phyloP scores from a whole-genome alignment of 2,329 filamentous ascomycete species.

The Talaromyces sp. region DNA sequence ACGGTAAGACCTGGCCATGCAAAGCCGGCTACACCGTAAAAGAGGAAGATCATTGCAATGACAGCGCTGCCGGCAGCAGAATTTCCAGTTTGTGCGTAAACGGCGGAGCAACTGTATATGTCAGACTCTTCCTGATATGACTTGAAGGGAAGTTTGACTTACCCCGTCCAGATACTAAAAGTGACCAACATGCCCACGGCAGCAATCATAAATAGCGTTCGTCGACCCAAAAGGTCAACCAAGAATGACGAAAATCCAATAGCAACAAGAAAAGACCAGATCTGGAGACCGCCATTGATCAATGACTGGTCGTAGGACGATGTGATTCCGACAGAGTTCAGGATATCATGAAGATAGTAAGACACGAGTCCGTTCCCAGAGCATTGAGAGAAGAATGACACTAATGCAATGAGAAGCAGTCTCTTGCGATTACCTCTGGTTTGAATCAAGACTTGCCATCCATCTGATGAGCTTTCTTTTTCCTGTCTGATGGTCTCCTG shows the following conservation, averaged over 20 bases:
- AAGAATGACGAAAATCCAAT: not conserved
- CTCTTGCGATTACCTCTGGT: not conserved
- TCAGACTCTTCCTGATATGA: not conserved
- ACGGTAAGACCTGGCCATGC: constrained; percentile 29
- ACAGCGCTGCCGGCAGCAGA: constrained; percentile 19
- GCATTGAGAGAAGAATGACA: not conserved
- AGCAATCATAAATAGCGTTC: not conserved
- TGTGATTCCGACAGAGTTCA: constrained; percentile 58
- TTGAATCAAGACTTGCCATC: constrained; percentile 51
- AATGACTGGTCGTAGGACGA: constrained; percentile 35
- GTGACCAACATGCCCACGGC: not conserved
- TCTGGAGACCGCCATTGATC: constrained; percentile 16
- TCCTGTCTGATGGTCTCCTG: constrained; percentile 45
- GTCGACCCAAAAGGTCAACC: not conserved
- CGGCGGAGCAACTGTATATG: constrained; percentile 7
- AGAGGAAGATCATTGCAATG: constrained; percentile 19
- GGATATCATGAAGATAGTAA: constrained; percentile 64
- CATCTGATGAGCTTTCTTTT: constrained; percentile 51
- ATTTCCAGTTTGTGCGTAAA: constrained; percentile 17
- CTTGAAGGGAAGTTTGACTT: not conserved
- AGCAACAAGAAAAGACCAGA: not conserved
- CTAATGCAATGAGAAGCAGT: not conserved
- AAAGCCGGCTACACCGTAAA: constrained; percentile 29
- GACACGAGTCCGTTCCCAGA: constrained; percentile 62
- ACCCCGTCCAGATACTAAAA: not conserved